Conservation (phyloP, 805 yeast genomes). For the Komagataella kurtzmanii region DNA sequence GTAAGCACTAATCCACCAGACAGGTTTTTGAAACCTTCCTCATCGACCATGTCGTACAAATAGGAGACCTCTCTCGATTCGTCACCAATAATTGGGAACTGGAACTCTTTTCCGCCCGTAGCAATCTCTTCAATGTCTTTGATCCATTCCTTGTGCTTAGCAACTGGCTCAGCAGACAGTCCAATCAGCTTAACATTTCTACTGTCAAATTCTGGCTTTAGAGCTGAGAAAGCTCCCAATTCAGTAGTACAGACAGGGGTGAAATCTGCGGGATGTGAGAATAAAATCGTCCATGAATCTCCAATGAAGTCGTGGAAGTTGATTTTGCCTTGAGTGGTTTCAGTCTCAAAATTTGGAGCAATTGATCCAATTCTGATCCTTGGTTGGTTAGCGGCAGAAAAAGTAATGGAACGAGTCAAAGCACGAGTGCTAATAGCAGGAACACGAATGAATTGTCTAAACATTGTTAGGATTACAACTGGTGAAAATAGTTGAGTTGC, state of each 20-base stretch:
- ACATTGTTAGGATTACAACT: neutral
- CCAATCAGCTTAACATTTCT: constrained; percentile 86
- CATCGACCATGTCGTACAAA: constrained; percentile 79
- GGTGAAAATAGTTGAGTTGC: neutral
- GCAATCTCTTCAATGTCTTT: constrained; percentile 83
- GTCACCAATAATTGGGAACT: constrained; percentile 89
- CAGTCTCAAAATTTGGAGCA: constrained; percentile 84
- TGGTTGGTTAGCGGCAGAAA: constrained; percentile 41
- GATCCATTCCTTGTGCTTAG: constrained; percentile 75
- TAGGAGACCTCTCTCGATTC: constrained; percentile 73
- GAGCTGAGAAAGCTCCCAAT: constrained; percentile 83
- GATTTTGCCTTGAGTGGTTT: constrained; percentile 70
- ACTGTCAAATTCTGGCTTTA: constrained; percentile 78
- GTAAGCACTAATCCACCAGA: constrained; percentile 68
- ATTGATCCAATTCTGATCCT: constrained; percentile 66
- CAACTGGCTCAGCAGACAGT: constrained; percentile 73
- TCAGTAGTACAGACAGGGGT: constrained; percentile 97
- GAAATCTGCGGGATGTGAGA: constrained; percentile 93
- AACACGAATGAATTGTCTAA: neutral
- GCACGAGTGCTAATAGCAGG: neutral
- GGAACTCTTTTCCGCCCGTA: constrained; percentile 50
- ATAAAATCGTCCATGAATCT: constrained; percentile 75
- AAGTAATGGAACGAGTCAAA: constrained; percentile 15
- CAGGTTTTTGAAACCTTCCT: constrained; percentile 67
- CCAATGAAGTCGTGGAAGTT: constrained; percentile 83